A percentile compares a stretch with the other conserved stretches of the same genome.
These are phyloP conservation scores for Camellia japonica DNA, from an alignment of 148 eudicot genomes.

Conservation along the genomic window DNA sequence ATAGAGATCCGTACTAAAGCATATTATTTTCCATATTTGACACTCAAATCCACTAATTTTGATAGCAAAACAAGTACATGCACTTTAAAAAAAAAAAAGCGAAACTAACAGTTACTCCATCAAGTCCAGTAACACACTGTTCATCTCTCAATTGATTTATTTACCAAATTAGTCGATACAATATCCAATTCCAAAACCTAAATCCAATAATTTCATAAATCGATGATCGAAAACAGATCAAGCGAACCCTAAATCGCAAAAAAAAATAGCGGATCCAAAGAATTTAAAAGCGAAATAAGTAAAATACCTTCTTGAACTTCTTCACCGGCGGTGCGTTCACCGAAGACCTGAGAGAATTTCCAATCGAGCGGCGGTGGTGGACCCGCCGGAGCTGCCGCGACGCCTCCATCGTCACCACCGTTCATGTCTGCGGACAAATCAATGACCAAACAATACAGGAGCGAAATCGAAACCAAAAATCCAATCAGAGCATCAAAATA, in stretches of 20 bases:
- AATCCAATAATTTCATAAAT: neutral
- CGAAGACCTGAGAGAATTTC: constrained; percentile 93
- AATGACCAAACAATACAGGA: constrained; percentile 10
- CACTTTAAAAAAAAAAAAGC: neutral
- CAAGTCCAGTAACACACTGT: constrained; percentile 13
- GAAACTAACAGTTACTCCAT: constrained; percentile 12
- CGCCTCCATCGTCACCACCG: constrained; percentile 53
- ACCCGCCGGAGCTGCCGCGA: constrained; percentile 34
- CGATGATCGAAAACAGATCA: constrained; percentile 16
- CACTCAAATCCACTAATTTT: neutral
- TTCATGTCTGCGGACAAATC: constrained; percentile 21
- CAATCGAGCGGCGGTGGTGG: constrained; percentile 68
- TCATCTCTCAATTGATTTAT: neutral
- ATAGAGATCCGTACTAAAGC: constrained; percentile 19
- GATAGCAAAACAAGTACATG: constrained; percentile 3
- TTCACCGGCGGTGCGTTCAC: constrained; percentile 83
- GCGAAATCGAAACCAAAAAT: neutral
- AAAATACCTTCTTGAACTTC: constrained; percentile 88
- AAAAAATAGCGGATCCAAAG: constrained; percentile 29
- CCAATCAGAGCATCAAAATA: constrained; percentile 13
- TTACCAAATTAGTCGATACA: too few relatives aligned
- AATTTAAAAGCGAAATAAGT: neutral
- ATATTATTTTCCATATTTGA: neutral
- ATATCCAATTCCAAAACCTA: constrained; percentile 11
- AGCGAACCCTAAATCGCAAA: constrained; percentile 24